Evolutionary conservation across 345 rosid genomes (phyloP).

Genomic region (Eucalyptus erythrocorys): DNA sequence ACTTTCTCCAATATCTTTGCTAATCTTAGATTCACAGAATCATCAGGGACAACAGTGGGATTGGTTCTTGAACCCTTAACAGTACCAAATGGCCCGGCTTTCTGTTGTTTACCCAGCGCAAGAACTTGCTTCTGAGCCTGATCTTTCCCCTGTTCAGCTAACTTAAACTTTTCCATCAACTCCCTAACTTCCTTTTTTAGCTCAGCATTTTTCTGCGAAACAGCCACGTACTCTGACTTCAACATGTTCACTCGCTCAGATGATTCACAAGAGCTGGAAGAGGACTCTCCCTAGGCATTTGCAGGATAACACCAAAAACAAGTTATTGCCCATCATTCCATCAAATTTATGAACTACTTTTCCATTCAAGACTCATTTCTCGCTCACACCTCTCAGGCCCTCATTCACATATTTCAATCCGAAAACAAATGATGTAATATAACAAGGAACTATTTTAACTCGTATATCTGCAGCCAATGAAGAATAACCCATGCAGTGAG

Average conservation of each 20-base stretch:
- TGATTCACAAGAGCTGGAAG: slow-evolving; percentile 13
- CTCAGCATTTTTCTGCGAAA: slow-evolving; percentile 17
- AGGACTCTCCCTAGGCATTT: background rate
- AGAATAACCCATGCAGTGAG: background rate
- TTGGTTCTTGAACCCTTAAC: slow-evolving; percentile 32
- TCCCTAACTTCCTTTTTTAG: slow-evolving; percentile 21
- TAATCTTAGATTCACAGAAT: slow-evolving; percentile 29
- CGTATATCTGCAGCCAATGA: background rate
- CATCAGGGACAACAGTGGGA: slow-evolving; percentile 31
- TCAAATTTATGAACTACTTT: background rate
- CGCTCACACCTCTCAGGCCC: background rate
- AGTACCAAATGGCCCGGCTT: slow-evolving; percentile 34
- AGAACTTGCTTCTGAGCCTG: slow-evolving; percentile 27
- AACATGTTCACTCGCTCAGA: slow-evolving; percentile 19
- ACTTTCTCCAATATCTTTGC: slow-evolving; percentile 19
- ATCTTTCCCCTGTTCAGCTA: slow-evolving; percentile 28
- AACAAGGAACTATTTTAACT: background rate
- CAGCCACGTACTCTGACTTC: slow-evolving; percentile 11
- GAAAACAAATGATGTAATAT: background rate
- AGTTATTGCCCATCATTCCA: background rate
- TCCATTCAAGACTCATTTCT: background rate
- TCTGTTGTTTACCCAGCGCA: slow-evolving; percentile 18
- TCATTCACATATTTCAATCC: background rate
- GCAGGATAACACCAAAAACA: background rate
- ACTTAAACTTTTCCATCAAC: slow-evolving; percentile 23